phyloP scores from a whole-genome alignment of 164 flowering plant species.

The Berberis thunbergii region DNA sequence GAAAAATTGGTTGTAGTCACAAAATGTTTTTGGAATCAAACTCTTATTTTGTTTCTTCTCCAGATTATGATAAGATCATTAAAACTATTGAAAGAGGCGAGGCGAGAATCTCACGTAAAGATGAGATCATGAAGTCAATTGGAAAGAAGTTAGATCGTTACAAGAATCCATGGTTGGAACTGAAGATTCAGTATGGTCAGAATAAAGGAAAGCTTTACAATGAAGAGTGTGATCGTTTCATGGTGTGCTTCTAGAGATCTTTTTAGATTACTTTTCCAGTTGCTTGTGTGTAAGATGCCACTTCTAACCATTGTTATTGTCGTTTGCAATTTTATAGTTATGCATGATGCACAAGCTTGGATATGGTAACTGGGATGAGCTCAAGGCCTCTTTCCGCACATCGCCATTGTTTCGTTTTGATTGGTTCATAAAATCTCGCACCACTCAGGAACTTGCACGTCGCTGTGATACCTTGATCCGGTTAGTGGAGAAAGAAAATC shows the following conservation, averaged over 20 bases:
- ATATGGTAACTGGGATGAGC: slow-evolving; percentile 99
- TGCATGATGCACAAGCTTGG: slow-evolving; percentile 99
- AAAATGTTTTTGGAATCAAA: not conserved
- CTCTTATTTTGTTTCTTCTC: not conserved
- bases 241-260: slow-evolving; percentile 37
- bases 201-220: slow-evolving; percentile 97
- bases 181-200: slow-evolving; percentile 98
- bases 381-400: slow-evolving; percentile 92
- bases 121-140: slow-evolving; percentile 99
- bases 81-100: slow-evolving; percentile 98
- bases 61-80: slow-evolving; percentile 94
- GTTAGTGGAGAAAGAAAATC: slow-evolving; percentile 91
- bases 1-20: too few species aligned
- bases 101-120: slow-evolving; percentile 89
- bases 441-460: slow-evolving; percentile 97
- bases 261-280: not conserved
- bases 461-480: slow-evolving; percentile 96
- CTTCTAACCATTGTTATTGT: not conserved
- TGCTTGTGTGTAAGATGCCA: not conserved
- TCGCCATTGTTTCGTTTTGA: slow-evolving; percentile 94
- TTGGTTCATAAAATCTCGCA: slow-evolving; percentile 98
- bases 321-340: slow-evolving; percentile 31
- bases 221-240: slow-evolving; percentile 99
- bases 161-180: slow-evolving; percentile 98
- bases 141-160: slow-evolving; percentile 99